phyloP scores from a whole-genome alignment of 208 protist species.

The Strigomonas culicis region DNA sequence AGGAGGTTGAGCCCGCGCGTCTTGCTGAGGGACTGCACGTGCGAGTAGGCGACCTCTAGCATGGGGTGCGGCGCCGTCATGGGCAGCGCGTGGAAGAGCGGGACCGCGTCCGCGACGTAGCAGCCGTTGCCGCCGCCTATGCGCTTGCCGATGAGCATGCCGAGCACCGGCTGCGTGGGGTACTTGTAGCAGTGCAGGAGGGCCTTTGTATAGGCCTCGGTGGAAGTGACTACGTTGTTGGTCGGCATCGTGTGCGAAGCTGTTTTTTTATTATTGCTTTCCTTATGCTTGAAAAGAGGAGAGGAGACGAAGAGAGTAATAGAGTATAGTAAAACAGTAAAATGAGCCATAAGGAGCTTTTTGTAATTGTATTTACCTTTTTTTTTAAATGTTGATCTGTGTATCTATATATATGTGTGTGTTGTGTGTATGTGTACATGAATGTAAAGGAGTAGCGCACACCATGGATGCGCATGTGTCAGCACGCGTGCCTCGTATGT shows the following conservation, averaged over 20 bases:
- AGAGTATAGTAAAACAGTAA: background rate
- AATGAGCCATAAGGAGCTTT: background rate
- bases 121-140: constrained; percentile 23
- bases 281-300: constrained; percentile 12
- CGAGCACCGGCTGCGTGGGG: constrained; percentile 72
- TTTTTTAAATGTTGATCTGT: background rate
- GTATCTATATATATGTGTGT: background rate
- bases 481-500: no score
- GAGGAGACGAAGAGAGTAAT: constrained; percentile 4
- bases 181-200: constrained; percentile 86
- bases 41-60: constrained; percentile 75
- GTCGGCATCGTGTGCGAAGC: background rate
- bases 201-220: constrained; percentile 77
- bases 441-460: no score
- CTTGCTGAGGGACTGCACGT: constrained; percentile 56
- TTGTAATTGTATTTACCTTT: background rate
- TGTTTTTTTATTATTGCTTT: constrained; percentile 12
- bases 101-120: constrained; percentile 66
- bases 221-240: constrained; percentile 46
- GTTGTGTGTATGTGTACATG: background rate
- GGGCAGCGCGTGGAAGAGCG: constrained; percentile 74
- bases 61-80: constrained; percentile 81
- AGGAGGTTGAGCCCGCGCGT: constrained; percentile 66
- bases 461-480: no score
- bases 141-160: constrained; percentile 81